These are phyloP conservation scores for Papilionanthe hybrid DNA, from an alignment of 116 monocot species.

Conservation along the genomic window DNA sequence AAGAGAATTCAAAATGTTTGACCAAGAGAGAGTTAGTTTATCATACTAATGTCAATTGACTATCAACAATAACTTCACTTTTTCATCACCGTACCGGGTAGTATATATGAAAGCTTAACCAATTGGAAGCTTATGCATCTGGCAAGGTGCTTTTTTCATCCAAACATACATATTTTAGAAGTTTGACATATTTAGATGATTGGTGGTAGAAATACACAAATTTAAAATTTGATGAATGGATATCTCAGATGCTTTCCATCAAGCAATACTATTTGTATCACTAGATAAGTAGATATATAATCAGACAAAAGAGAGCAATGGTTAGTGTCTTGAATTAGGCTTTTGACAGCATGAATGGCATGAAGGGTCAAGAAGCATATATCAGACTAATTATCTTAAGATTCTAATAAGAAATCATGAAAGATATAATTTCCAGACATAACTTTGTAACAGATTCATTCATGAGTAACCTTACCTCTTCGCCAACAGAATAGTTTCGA, in stretches of 20 bases:
- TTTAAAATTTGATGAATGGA: too few relatives aligned
- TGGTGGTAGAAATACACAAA: too few relatives aligned
- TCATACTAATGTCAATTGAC: too few relatives aligned
- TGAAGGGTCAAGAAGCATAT: background rate
- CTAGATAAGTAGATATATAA: background rate
- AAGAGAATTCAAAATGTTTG: background rate
- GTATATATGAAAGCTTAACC: too few relatives aligned
- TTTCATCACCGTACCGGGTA: too few relatives aligned
- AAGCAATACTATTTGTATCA: background rate
- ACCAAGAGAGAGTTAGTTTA: too few relatives aligned
- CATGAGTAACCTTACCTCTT: constrained; percentile 44
- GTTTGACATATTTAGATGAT: too few relatives aligned
- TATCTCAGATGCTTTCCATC: background rate
- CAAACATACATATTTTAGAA: too few relatives aligned
- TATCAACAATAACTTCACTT: too few relatives aligned
- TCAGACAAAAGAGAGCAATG: background rate
- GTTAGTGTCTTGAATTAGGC: background rate
- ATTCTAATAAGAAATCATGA: background rate
- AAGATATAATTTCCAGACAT: background rate
- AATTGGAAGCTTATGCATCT: too few relatives aligned
- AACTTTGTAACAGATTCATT: background rate
- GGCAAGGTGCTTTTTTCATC: too few relatives aligned
- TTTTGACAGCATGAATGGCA: background rate
- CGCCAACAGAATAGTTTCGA: constrained; percentile 55
- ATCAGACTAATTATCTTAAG: background rate